phyloP scores from a whole-genome alignment of 768 basidiomycete genomes.

The Boletus reticulatus region DNA sequence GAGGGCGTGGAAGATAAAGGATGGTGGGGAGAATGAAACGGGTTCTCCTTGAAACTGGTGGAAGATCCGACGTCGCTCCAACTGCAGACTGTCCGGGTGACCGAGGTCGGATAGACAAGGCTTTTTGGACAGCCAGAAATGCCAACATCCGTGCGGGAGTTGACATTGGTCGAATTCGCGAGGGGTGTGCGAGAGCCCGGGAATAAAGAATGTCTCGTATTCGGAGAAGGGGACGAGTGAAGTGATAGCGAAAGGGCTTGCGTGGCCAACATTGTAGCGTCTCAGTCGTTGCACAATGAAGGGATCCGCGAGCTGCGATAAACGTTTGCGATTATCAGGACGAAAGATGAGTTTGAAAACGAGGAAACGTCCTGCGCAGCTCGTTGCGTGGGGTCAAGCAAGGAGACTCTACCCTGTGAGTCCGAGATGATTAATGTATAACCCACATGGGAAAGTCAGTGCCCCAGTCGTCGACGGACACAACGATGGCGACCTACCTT shows the following conservation, averaged over 20 bases:
- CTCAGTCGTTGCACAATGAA: constrained; percentile 9
- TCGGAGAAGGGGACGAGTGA: background rate
- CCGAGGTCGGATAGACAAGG: constrained; percentile 18
- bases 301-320: constrained; percentile 8
- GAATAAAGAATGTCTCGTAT: background rate
- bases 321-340: constrained; percentile 26
- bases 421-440: background rate
- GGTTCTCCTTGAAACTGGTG: background rate
- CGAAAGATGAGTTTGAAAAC: constrained; percentile 19
- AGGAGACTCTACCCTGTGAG: constrained; percentile 2
- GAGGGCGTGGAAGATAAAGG: constrained; percentile 6
- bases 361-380: constrained; percentile 29
- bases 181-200: constrained; percentile 20
- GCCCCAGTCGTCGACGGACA: background rate
- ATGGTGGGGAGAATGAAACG: constrained; percentile 6
- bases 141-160: constrained; percentile 5
- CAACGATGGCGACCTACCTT: constrained; percentile 20
- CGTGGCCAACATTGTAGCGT: constrained; percentile 20
- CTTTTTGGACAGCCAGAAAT: constrained; percentile 7
- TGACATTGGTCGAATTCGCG: constrained; percentile 25
- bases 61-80: constrained; percentile 7
- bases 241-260: constrained; percentile 1
- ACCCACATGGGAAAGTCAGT: constrained; percentile 1
- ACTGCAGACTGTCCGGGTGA: constrained; percentile 10
- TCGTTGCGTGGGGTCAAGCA: constrained; percentile 17